Conservation (phyloP, 306 rosid species). For the Purshia tridentata region DNA sequence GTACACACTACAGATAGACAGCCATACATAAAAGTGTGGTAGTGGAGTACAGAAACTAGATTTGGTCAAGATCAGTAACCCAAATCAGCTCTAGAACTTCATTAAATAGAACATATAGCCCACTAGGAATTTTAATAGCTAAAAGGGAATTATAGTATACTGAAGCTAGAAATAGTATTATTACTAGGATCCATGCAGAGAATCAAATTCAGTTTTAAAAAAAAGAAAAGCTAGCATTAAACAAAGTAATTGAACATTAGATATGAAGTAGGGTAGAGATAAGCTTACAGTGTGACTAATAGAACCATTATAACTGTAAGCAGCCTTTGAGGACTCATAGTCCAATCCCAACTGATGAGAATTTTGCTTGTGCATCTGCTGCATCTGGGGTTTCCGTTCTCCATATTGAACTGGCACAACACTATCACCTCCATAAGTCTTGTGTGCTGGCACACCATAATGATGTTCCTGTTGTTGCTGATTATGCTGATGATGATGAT, state of each 20-base stretch:
- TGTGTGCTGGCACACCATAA: slow-evolving; percentile 35
- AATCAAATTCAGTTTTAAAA: background rate
- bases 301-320: slow-evolving; percentile 53
- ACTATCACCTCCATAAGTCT: slow-evolving; percentile 59
- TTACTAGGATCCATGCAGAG: slow-evolving; percentile 2
- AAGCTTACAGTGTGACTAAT: slow-evolving; percentile 59
- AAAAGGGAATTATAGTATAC: too few relatives aligned
- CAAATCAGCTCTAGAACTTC: background rate
- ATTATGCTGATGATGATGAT: slow-evolving; percentile 23
- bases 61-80: background rate
- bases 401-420: slow-evolving; percentile 71
- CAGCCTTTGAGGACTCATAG: slow-evolving; percentile 60
- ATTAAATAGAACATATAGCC: too few relatives aligned
- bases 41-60: slow-evolving; percentile 14
- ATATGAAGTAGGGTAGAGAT: background rate
- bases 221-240: background rate
- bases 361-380: slow-evolving; percentile 39
- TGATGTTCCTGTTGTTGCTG: slow-evolving; percentile 32
- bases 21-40: background rate
- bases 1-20: background rate
- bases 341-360: slow-evolving; percentile 63
- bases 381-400: slow-evolving; percentile 24
- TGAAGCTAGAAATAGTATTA: too few relatives aligned
- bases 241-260: background rate
- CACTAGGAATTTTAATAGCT: too few relatives aligned